These are phyloP conservation scores for Furcasterigmium sp. DNA, from an alignment of 2,329 filamentous ascomycete species.

Conservation along the genomic window DNA sequence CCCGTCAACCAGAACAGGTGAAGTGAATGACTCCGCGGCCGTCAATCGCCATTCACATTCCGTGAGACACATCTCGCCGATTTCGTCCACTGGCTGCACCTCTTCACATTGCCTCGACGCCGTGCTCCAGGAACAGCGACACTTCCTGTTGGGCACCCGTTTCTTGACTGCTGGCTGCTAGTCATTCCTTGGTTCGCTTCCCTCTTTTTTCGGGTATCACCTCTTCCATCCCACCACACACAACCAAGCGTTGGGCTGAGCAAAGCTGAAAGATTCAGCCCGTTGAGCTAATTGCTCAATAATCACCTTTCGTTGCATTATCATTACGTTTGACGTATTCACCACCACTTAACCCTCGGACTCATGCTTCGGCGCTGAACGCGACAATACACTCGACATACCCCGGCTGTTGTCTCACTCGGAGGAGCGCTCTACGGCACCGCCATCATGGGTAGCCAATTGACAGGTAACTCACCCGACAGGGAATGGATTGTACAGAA, in stretches of 20 bases:
- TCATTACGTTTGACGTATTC: background rate
- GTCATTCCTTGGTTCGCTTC: no score
- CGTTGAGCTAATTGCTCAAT: background rate
- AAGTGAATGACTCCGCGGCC: background rate
- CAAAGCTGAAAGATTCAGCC: background rate
- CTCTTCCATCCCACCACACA: no score
- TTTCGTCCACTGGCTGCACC: slow-evolving; percentile 1
- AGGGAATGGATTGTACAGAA: slow-evolving; percentile 84
- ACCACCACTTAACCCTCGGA: background rate
- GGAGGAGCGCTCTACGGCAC: background rate
- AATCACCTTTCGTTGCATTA: background rate
- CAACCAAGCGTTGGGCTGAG: no score
- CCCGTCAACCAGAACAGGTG: no score
- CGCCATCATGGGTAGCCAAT: slow-evolving; percentile 9
- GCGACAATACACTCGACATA: background rate
- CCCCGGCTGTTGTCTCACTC: background rate
- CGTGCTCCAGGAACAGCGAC: no score
- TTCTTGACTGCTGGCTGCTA: no score
- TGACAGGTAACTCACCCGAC: slow-evolving; percentile 24
- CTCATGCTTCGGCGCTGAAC: background rate
- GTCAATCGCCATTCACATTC: background rate
- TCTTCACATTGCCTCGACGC: background rate
- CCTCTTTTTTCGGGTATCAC: no score
- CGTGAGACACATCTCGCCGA: background rate
- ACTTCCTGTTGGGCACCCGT: no score